phyloP scores from a whole-genome alignment of 2,329 filamentous ascomycete species.

The Pseudogymnoascus sp. region DNA sequence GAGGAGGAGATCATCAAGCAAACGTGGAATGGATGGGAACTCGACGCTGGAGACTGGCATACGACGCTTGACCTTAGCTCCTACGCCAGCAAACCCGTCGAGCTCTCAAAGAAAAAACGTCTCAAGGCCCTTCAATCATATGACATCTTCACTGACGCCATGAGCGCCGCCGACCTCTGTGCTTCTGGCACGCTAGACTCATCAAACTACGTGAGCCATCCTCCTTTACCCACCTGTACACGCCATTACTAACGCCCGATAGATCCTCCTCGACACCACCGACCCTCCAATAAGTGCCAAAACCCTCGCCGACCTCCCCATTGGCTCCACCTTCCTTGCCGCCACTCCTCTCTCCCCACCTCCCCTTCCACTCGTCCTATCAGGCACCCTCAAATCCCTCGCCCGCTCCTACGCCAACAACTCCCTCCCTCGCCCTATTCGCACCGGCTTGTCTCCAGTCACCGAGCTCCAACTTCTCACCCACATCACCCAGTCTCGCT shows the following conservation, averaged over 20 bases:
- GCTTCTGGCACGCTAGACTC: slow-evolving; percentile 17
- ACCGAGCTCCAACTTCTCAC: background rate
- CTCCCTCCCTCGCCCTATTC: background rate
- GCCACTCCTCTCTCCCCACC: background rate
- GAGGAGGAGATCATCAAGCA: slow-evolving; percentile 61
- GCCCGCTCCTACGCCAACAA: background rate
- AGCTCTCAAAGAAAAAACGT: slow-evolving; percentile 18
- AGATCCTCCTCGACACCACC: background rate
- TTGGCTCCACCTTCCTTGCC: background rate
- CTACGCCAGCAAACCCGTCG: slow-evolving; percentile 32
- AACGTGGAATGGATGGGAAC: slow-evolving; percentile 59
- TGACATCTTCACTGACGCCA: slow-evolving; percentile 48
- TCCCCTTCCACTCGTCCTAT: background rate
- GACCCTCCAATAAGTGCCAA: background rate
- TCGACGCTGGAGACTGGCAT: slow-evolving; percentile 57
- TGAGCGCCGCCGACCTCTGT: slow-evolving; percentile 62
- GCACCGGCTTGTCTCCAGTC: background rate
- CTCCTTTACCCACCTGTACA: too few relatives aligned
- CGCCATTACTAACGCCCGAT: background rate
- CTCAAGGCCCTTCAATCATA: slow-evolving; percentile 43
- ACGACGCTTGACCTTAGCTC: slow-evolving; percentile 35
- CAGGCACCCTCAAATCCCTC: background rate
- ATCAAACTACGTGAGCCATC: background rate
- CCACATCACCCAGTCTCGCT: background rate
- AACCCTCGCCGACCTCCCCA: background rate